A percentile compares a stretch with the other conserved stretches of the same genome.
These are phyloP conservation scores for Boechera divaricarpa DNA, from an alignment of 345 rosid species.

Conservation along the genomic window DNA sequence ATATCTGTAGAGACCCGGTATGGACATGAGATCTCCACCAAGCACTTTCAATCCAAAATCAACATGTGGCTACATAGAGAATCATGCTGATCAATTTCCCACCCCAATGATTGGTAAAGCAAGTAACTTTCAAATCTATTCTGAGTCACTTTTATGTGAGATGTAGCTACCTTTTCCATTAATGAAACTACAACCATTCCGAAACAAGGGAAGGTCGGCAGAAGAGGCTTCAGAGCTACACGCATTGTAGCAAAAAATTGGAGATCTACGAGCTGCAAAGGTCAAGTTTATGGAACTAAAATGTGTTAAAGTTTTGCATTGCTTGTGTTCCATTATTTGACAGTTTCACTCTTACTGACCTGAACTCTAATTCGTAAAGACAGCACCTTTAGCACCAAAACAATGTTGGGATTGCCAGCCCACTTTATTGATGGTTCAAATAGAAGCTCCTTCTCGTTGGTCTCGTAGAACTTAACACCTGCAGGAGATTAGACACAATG, in stretches of 20 bases:
- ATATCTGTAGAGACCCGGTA: slow-evolving; percentile 74
- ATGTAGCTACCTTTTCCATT: slow-evolving; percentile 63
- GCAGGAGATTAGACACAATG: slow-evolving; percentile 30
- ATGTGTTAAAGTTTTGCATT: background rate
- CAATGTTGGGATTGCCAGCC: slow-evolving; percentile 84
- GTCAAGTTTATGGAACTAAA: slow-evolving; percentile 2
- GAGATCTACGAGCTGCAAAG: slow-evolving; percentile 66
- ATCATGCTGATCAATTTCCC: background rate
- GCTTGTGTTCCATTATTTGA: background rate
- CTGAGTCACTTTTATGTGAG: background rate
- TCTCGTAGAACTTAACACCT: slow-evolving; percentile 72
- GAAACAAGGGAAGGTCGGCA: slow-evolving; percentile 82
- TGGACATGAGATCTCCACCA: slow-evolving; percentile 87
- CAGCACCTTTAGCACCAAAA: slow-evolving; percentile 60
- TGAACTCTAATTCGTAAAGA: slow-evolving; percentile 61
- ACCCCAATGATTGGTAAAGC: background rate
- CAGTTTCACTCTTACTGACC: slow-evolving; percentile 49
- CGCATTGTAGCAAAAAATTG: slow-evolving; percentile 60
- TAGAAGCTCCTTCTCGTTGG: slow-evolving; percentile 71
- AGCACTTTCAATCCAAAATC: slow-evolving; percentile 76
- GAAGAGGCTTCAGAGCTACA: slow-evolving; percentile 71
- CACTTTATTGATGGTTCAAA: slow-evolving; percentile 75
- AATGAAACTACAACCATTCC: slow-evolving; percentile 62
- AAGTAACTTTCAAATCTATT: slow-evolving; percentile 7
- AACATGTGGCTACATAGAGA: slow-evolving; percentile 66